Evolutionary conservation across 1,284 basidiomycete species (phyloP), one percentile per base, ranked within the genome.

Genomic region (Termitomyces sp.): DNA sequence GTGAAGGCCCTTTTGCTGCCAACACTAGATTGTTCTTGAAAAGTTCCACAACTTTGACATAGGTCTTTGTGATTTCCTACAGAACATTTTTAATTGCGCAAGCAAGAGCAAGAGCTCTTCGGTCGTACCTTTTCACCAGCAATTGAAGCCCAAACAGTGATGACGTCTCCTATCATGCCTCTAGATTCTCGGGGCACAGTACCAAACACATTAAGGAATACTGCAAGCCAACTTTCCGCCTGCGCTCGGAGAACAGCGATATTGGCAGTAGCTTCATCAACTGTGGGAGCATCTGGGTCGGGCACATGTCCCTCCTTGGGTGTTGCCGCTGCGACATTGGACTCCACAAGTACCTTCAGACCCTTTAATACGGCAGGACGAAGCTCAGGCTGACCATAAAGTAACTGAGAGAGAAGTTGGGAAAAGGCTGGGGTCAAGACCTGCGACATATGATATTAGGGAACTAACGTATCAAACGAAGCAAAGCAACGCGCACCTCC

Each of bases 161-260:
- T 90, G 33, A 91, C 91, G 51, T 96, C 93, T 35, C 93, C 91
- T n/a, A 98, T 84, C 70, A 85, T 80, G 3, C 84, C 86, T 44
- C 93, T 81, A 42, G 79, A 81, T 58, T 96, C 92, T 42, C 83
- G 77, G 3, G 81, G 81, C 19, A 91, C 82, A 62, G 84, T 93
- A 56, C 88, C 81, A 68, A 97, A 98, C n/a, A 99, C 87, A 66
- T 99, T 98, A 76, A 98, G 96, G 41, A 97, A 77, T 3, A 98
- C 92, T 0, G 93, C 88, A 24, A 98, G 81, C 85, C 97, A 95
- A 64, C 92, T 96, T 65, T 93, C 90, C 0, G 86, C 87, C 63
- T 97, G 86, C 0, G 77, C 76, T 46, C 81, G 83, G 53, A 99
- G 76, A 67, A 91, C 88, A 1, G 68, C 74, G 21, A 97, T 62